phyloP scores from a whole-genome alignment of 169 alveolate species.

The Sarcocystis neurona region DNA sequence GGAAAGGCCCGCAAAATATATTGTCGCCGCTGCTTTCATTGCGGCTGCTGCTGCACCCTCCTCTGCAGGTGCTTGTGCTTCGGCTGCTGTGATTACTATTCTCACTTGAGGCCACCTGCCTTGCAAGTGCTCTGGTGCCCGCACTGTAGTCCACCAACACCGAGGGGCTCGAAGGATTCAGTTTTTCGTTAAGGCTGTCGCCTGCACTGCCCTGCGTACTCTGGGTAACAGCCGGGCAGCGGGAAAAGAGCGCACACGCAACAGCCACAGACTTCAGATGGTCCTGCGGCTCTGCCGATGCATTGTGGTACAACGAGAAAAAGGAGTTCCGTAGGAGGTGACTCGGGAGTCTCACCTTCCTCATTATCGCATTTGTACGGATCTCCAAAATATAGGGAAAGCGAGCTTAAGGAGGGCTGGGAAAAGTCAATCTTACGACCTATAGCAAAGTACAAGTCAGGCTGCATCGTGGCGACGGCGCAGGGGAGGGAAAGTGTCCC shows the following conservation, averaged over 20 bases:
- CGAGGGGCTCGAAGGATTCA: no score
- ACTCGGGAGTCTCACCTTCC: background rate
- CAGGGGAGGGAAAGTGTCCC: no score
- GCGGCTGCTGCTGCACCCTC: conserved; percentile 50
- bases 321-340: background rate
- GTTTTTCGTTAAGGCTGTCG: no score
- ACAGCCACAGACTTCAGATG: background rate
- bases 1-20: no score
- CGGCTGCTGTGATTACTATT: background rate
- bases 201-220: no score
- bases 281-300: background rate
- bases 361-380: background rate
- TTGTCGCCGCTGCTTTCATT: background rate
- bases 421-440: background rate
- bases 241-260: background rate
- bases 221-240: background rate
- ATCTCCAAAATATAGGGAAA: background rate
- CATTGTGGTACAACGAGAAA: background rate
- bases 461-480: no score
- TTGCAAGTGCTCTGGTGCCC: no score
- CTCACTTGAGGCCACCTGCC: no score
- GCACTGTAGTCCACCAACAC: no score
- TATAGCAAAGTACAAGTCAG: no score
- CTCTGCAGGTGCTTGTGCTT: no score
- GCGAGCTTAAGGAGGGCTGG: background rate